Base-by-base conservation (phyloP, 1,139 yeast genomes). In the Scheffersomyces illinoinensis region DNA sequence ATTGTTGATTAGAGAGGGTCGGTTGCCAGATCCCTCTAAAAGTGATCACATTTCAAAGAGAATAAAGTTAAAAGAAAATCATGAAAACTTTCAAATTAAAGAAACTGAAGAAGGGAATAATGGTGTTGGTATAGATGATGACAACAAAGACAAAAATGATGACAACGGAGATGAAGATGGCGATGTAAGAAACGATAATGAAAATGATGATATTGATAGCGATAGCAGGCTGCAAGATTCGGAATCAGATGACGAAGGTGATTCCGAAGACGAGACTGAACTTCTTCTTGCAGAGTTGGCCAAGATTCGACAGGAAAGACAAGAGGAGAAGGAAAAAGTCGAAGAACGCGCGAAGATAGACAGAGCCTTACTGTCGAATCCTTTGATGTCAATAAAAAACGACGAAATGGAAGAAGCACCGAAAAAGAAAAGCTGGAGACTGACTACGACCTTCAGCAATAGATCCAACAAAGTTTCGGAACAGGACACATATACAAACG, bases 371-470 rank as follows among this genome's bases (percentile, higher is more conserved):
- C 55, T 63, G 12, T 76, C 84, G 2, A 85, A 85, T 62, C 87
- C 88, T 2, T 69, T 85, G 51, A 61, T 83, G 20, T 70, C 68
- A 50, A 59, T 69, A 24, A 60, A 53, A 2, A 19, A 5, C 4
- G 43, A 18, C n/a, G 50, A 48, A 12, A 26, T 47, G n/a, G 51
- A 33, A 7, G 52, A 52, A 17, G 50, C 20, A 5, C 14, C 60
- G 60, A 69, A 58, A 66, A 80, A 79, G 65, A 78, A 79, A 58
- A 75, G 80, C 56, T 85, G 93, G 93, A 77, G 93, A 65, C 82
- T 77, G 14, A 82, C 81, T 47, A 79, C 88, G 1, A 75, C 82
- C 0, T 76, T 79, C 68, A 78, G 76, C 61, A 76, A 77, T 55
- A 75, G 77, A 53, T 63, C 68, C 33, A 62, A 63, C n/a, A 65